Evolutionary conservation across 805 yeast genomes (phyloP), one percentile per base, ranked within the genome.

Genomic region (Wickerhamiella hasegawae): DNA sequence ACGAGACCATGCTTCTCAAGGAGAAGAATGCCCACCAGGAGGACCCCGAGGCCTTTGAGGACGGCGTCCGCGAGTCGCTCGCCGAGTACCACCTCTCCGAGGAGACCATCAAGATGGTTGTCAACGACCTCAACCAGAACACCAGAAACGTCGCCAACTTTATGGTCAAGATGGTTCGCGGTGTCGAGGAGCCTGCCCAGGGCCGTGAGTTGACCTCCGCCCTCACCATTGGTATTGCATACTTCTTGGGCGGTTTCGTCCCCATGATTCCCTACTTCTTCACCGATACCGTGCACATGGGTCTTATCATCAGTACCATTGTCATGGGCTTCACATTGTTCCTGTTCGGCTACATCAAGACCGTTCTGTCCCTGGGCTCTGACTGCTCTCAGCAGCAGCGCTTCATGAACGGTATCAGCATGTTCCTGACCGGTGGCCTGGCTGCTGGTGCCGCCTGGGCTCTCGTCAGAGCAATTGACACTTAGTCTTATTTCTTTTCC

Each of bases 371-470:
- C 3, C 72, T 85, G 62, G 94, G 92, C 37, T 73, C 71, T 18
- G 84, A 74, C 41, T 71, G 80, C 46, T 67, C 81, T n/a, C 43
- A 36, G 16, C 32, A 31, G 21, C 41, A 43, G 37, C 54, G 57
- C 33, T 59, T 77, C 3, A 59, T 64, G 34, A 95, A 85, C 56
- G 97, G 96, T 30, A 38, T 77, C 15, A 92, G 83, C 59, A 87
- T 90, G 97, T 74, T 83, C 36, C 58, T 77, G n/a, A 85, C 82
- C 34, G 98, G 98, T 27, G 92, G 96, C n/a, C 62, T 79, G 22
- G 97, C 98, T 17, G 97, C 98, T 4, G 93, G 94, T 4, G 80
- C 93, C 18, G 98, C 98, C 9, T 87, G 94, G 94, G 72, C 71
- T 31, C 69, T 85, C 53, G 98, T 87, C 23, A 77, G 74, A 53